phyloP scores from a whole-genome alignment of 148 eudicot species.

The Amaranthus hypochondriacus region DNA sequence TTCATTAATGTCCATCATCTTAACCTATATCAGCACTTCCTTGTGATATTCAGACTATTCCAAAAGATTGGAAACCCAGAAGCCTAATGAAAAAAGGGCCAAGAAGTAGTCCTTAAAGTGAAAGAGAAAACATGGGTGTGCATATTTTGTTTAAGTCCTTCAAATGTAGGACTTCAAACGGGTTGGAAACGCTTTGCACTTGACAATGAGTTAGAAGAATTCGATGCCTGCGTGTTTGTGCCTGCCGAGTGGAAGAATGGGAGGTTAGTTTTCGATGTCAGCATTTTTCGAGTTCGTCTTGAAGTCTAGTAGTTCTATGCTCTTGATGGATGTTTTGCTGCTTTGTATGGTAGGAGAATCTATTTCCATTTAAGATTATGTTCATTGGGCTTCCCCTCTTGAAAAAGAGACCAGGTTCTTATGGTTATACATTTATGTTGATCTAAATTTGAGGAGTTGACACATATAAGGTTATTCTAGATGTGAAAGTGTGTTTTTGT shows the following conservation, averaged over 20 bases:
- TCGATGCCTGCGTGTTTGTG: neutral
- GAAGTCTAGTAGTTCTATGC: neutral
- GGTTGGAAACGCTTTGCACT: neutral
- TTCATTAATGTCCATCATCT: neutral
- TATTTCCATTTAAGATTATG: no score
- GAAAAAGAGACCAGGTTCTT: no score
- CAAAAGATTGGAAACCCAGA: neutral
- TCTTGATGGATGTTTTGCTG: no score
- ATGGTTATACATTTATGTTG: no score
- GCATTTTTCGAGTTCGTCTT: neutral
- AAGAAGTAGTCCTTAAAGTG: neutral
- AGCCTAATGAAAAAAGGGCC: neutral
- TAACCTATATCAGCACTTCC: neutral
- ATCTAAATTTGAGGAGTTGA: no score
- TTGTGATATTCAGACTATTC: neutral
- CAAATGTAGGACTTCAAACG: neutral
- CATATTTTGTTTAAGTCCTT: neutral
- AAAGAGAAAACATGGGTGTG: neutral
- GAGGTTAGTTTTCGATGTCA: neutral
- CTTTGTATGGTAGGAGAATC: no score
- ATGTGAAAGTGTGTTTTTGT: no score
- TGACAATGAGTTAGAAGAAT: conserved; percentile 2
- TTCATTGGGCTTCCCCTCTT: no score
- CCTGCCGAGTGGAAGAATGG: neutral
- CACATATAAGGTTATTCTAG: no score